Evolutionary conservation across 192 early-diverging fungal genomes (phyloP).

Genomic region (Spinellus fusiger): DNA sequence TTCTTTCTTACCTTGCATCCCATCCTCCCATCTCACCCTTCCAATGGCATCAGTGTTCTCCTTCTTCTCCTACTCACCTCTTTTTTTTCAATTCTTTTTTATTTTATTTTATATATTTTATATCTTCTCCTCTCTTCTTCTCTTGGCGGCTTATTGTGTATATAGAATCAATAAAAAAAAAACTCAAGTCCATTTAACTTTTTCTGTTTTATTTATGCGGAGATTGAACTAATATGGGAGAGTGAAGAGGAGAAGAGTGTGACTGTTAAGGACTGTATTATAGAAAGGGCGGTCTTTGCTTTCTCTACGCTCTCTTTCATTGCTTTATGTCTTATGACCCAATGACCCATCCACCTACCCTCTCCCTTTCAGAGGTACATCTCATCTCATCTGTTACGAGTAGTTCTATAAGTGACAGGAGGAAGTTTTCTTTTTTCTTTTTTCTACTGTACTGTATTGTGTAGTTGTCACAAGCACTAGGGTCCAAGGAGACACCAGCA

Average conservation of each 20-base stretch:
- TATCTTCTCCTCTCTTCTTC: not conserved
- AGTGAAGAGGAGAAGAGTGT: not conserved
- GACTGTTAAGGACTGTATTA: not conserved
- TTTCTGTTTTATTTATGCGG: not conserved
- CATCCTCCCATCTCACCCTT: not conserved
- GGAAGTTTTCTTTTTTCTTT: not conserved
- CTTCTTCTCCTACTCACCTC: not conserved
- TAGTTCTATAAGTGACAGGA: no score
- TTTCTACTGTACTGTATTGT: not conserved
- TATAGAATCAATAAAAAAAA: slow-evolving; percentile 3
- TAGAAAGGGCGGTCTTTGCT: no score
- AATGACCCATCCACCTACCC: not conserved
- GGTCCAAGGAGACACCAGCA: not conserved
- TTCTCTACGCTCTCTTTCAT: no score
- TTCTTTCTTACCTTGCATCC: not conserved
- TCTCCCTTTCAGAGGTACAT: not conserved
- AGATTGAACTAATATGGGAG: not conserved
- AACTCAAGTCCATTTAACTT: not conserved
- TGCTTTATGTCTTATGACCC: not conserved
- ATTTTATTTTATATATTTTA: not conserved
- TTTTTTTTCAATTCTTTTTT: slow-evolving; percentile 5
- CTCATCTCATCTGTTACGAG: not conserved
- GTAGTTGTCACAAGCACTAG: not conserved
- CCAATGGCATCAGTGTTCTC: not conserved
- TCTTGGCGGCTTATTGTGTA: slow-evolving; percentile 5